Evolutionary conservation across 1,284 basidiomycete genomes (phyloP).

Genomic region (Microbotryum violaceum): DNA sequence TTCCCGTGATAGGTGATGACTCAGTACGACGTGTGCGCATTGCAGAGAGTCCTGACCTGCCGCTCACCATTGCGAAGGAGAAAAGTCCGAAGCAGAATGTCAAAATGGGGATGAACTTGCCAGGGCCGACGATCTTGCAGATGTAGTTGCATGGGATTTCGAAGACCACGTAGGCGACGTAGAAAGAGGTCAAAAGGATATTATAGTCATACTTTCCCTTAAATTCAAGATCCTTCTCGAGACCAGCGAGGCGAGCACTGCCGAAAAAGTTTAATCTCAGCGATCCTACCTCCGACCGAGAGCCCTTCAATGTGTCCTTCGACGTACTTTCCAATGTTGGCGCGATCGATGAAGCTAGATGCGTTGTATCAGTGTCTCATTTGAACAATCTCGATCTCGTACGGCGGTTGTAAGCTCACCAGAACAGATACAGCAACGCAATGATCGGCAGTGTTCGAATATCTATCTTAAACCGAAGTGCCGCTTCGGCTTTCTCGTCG

Average conservation of each 20-base stretch:
- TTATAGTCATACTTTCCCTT: constrained; percentile 41
- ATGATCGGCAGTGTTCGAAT: constrained; percentile 33
- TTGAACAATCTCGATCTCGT: not conserved
- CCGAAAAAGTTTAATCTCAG: too few relatives aligned
- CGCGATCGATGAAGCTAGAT: constrained; percentile 13
- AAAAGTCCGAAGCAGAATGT: constrained; percentile 31
- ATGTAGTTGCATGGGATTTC: constrained; percentile 57
- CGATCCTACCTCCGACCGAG: too few relatives aligned
- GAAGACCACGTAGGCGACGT: constrained; percentile 51
- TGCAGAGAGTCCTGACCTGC: constrained; percentile 9
- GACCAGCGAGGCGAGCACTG: constrained; percentile 51
- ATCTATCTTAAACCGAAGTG: constrained; percentile 32
- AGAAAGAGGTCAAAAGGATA: constrained; percentile 35
- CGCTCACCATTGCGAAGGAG: constrained; percentile 21
- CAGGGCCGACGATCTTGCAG: constrained; percentile 50
- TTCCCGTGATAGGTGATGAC: not conserved
- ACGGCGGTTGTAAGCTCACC: not conserved
- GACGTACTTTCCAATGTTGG: constrained; percentile 41
- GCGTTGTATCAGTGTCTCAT: not conserved
- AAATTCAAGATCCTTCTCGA: constrained; percentile 52
- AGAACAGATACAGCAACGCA: constrained; percentile 28
- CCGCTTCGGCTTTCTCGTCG: constrained; percentile 35
- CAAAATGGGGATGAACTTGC: constrained; percentile 35
- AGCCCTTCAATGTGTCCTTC: too few relatives aligned
- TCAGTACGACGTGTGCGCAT: constrained; percentile 17